Base-by-base conservation (phyloP, 2,329 filamentous ascomycete genomes). In the Phialophora chinensis region DNA sequence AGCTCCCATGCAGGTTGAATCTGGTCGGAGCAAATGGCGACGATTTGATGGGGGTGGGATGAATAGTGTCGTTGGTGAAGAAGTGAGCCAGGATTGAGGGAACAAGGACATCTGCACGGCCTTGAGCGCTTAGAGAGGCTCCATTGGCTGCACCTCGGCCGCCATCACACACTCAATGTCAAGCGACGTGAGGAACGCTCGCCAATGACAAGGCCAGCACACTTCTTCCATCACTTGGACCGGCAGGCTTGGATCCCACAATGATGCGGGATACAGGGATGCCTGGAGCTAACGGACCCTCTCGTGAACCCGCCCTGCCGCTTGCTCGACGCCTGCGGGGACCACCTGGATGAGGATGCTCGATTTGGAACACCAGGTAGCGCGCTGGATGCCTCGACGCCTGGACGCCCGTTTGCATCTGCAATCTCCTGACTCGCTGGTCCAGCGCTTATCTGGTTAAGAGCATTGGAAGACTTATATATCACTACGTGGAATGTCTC, bases 191-290 rank as follows among this genome's bases (percentile, higher is more conserved):
- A 23, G 4, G 38, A n/a, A n/a, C 35, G 42, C 27, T 12, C 42
- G 20, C 66, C 66, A 70, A 70, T 70, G 60, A 66, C 35, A 49
- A n/a, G 53, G 14, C 52, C 57, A 60, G 65, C 65, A 66, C 65
- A 66, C 60, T 53, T 23, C 31, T 56, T 60, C 66, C 66, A 38
- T 60, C 53, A 65, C 66, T 35, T 47, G 54, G 17, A 44, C 38
- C 38, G 38, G 12, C 38, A 5, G 14, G 17, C 58, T 52, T 67
- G 52, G 47, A 55, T 58, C 64, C 56, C 63, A 52, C 59, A 47
- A 42, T 23, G 57, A 33, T 23, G 38, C 17, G 31, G 42, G 14
- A 38, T 31, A 44, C 59, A 14, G 33, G 29, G 31, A 35, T 65
- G 23, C 49, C 42, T 27, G n/a, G 44, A 58, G n/a, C 52, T 20